phyloP scores from a whole-genome alignment of 352 stramenopile genomes.

The Pythium pectinolyticum region DNA sequence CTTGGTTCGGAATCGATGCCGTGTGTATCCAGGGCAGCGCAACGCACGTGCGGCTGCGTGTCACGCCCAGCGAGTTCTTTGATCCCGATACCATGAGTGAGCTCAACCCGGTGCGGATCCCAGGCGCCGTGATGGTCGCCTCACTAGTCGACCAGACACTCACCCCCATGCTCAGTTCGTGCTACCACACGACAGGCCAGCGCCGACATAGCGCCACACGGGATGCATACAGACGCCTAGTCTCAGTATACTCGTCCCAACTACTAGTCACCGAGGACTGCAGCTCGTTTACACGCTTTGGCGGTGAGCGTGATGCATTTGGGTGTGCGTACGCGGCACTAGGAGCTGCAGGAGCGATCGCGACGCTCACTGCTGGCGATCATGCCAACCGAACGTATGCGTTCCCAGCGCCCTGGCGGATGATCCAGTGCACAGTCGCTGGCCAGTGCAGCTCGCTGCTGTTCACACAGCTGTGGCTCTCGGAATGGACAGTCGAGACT shows the following conservation, averaged over 20 bases:
- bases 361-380: constrained; percentile 27
- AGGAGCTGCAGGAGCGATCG: constrained; percentile 30
- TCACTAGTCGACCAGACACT: constrained; percentile 26
- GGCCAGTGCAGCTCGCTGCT: constrained; percentile 41
- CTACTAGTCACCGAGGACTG: constrained; percentile 31
- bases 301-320: constrained; percentile 26
- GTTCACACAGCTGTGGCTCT: constrained; percentile 43
- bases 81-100: constrained; percentile 30
- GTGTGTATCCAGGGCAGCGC: constrained; percentile 25
- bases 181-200: constrained; percentile 11
- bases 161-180: constrained; percentile 24
- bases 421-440: constrained; percentile 41
- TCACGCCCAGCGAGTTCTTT: constrained; percentile 38
- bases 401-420: constrained; percentile 39
- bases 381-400: constrained; percentile 17
- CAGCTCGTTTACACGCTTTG: constrained; percentile 28
- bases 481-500: constrained; percentile 32
- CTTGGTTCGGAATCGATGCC: constrained; percentile 30
- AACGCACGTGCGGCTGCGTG: constrained; percentile 33
- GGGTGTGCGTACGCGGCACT: constrained; percentile 38
- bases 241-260: constrained; percentile 28
- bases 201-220: constrained; percentile 20
- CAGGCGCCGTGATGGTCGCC: constrained; percentile 33
- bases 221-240: constrained; percentile 24
- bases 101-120: constrained; percentile 31